Evolutionary conservation across 2,329 filamentous ascomycete genomes (phyloP).

Genomic region (Exophiala mesophila): DNA sequence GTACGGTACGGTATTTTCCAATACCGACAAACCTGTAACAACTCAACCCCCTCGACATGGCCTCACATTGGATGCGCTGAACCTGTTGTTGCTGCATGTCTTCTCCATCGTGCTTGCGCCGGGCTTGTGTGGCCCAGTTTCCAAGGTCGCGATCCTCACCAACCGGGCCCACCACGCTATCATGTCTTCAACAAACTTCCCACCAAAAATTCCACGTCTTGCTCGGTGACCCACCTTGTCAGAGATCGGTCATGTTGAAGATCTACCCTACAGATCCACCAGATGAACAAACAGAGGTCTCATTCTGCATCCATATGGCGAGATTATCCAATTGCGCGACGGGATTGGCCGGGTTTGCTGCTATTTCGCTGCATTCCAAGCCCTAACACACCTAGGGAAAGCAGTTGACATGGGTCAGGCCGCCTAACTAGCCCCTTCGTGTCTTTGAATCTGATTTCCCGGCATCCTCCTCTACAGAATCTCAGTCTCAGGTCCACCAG

Average conservation of each 20-base stretch:
- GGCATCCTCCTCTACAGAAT: slow-evolving; percentile 2
- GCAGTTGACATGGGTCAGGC: slow-evolving; percentile 22
- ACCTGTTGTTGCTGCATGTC: slow-evolving; percentile 1
- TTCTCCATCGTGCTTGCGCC: slow-evolving; percentile 13
- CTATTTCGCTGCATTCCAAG: neutral
- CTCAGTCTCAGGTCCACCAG: slow-evolving; percentile 8
- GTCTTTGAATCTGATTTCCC: no score
- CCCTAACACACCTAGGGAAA: no score
- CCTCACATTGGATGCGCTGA: slow-evolving; percentile 16
- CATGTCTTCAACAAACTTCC: slow-evolving; percentile 8
- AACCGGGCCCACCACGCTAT: no score
- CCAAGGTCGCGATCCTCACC: slow-evolving; percentile 1
- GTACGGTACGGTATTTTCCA: slow-evolving; percentile 20
- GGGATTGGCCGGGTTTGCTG: slow-evolving; percentile 10
- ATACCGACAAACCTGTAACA: slow-evolving; percentile 15
- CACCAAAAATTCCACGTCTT: slow-evolving; percentile 10
- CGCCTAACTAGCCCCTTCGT: no score
- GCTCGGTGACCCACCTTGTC: neutral
- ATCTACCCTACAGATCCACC: slow-evolving; percentile 5
- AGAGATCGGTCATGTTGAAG: slow-evolving; percentile 12
- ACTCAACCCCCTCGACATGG: slow-evolving; percentile 14
- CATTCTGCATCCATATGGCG: neutral
- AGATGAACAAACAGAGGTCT: neutral
- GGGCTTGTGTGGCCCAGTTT: slow-evolving; percentile 10
- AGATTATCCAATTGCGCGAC: slow-evolving; percentile 11